Conservation (phyloP, 2,329 filamentous ascomycete species). For the Septoria petroselini region DNA sequence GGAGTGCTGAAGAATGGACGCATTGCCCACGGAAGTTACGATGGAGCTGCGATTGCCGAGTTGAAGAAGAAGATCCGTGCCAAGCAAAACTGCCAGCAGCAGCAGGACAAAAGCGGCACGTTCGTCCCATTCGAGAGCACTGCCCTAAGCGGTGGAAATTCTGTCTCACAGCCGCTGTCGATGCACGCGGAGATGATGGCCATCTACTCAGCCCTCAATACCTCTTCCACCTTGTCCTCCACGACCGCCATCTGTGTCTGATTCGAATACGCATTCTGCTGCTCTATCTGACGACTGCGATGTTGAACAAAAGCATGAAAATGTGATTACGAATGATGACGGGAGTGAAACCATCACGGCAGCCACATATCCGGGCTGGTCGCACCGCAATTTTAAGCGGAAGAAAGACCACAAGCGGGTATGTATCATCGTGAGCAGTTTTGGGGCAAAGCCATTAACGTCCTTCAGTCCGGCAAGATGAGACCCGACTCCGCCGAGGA, state of each 20-base stretch:
- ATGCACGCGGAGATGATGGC: slow-evolving; percentile 59
- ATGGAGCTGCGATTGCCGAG: slow-evolving; percentile 41
- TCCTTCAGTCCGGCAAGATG: slow-evolving; percentile 27
- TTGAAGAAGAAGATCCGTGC: slow-evolving; percentile 39
- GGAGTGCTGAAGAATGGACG: slow-evolving; percentile 50
- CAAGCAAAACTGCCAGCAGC: slow-evolving; percentile 37
- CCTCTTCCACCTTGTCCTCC: slow-evolving; percentile 45
- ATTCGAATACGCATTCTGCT: slow-evolving; percentile 7
- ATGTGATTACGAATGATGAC: slow-evolving; percentile 21
- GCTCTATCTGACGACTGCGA: slow-evolving; percentile 5
- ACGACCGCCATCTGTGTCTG: slow-evolving; percentile 35
- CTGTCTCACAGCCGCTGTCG: slow-evolving; percentile 46
- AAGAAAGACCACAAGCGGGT: slow-evolving; percentile 31
- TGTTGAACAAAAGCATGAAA: slow-evolving; percentile 27
- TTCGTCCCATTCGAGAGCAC: slow-evolving; percentile 43
- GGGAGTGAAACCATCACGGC: slow-evolving; percentile 13
- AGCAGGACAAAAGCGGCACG: slow-evolving; percentile 31
- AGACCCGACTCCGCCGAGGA: neutral
- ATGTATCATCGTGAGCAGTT: slow-evolving; percentile 1
- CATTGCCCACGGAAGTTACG: slow-evolving; percentile 37
- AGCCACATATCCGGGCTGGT: neutral
- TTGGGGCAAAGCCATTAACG: slow-evolving; percentile 9
- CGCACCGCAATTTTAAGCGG: slow-evolving; percentile 17
- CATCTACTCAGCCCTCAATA: slow-evolving; percentile 50
- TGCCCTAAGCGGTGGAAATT: slow-evolving; percentile 38